Base-by-base conservation (phyloP, 257 asterid species). In the Capsicum baccatum region DNA sequence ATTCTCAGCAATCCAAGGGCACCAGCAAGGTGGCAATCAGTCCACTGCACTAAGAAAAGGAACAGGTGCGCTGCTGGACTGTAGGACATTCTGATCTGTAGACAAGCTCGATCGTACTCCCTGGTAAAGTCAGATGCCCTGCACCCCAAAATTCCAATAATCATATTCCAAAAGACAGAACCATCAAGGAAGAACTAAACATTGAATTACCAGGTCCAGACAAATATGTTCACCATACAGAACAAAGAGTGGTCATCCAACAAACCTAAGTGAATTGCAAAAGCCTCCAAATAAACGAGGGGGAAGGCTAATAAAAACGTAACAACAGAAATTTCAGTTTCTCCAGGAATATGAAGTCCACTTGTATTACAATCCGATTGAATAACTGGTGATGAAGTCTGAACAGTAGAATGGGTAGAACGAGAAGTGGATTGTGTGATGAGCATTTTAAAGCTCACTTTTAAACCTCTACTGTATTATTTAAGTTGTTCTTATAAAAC, bases 51-150 rank as follows among this genome's bases (percentile, higher is more conserved):
- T 42, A 96, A 92, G 85, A 96, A 96, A 80, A 94, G 97, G 87
- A 96, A 90, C 80, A 96, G 87, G 81, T 92, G 98, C 1, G 99
- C 99, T 19, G 97, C 99, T 5, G 99, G 98, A 83, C 99, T 93
- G 83, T 94, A 96, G 4, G 98, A 94, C 94, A 96, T 90, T 90
- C 99, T 89, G 98, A 96, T 96, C 85, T 96, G 99, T 39, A 96
- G 89, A 88, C 97, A 92, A 4, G 98, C 99, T 26, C 98, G 98
- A 87, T 96, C 98, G 66, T 91, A 93, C 87, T 96, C 99, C 80
- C 94, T 62, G 3, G 95, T 86, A 83, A 93, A 94, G 84, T 96
- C 99, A 37, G 99, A 93, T 73, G 99, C 98, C 90, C 99, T 96
- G 93, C 70, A 83, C 67, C 68, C 33, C 19, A 42, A 26, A 71